Evolutionary conservation across 306 rosid species (phyloP), one percentile per base, ranked within the genome.

Genomic region (Ceratonia siliqua): DNA sequence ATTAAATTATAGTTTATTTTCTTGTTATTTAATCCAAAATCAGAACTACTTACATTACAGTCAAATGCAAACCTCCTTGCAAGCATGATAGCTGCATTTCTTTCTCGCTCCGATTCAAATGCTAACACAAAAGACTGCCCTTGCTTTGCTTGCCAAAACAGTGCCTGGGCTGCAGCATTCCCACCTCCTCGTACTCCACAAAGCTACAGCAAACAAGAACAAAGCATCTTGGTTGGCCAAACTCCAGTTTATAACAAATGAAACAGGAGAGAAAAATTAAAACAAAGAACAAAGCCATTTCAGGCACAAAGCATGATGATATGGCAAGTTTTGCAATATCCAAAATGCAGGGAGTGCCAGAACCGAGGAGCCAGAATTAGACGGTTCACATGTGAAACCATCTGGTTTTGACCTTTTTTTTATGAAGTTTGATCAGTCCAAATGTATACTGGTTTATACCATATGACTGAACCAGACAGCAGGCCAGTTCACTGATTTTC

Each of bases 171-270:
- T 0, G 82, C 97, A 0, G 98, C 98, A 78, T 94, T 94, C 24
- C 98, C 98, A 20, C 98, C 98, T 4, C 98, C 98, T 39, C 98
- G 83, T 53, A 94, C 97, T 53, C 98, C 98, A 41, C 98, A 94
- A 24, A 94, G 94, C 98, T 94, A 63, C 25, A 77, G 58, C 62
- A 80, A 30, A 82, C 67, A 46, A 70, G 22, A 63, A 2, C 28
- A 49, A 56, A 56, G 49, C 61, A 35, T 20, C 20, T 9, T 55
- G 67, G 46, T 52, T n/a, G 24, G 43, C 62, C 78, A 35, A 33
- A 79, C 67, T 65, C 30, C 20, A 72, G 77, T 50, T 65, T 55
- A 65, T 27, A 64, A 38, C 14, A 21, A 55, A 43, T 21, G n/a
- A 56, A 33, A 61, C 32, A 9, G 8, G 15, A 27, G 36, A 21